Conservation (phyloP, 2,329 filamentous ascomycete genomes). For the Botrytis byssoidea region DNA sequence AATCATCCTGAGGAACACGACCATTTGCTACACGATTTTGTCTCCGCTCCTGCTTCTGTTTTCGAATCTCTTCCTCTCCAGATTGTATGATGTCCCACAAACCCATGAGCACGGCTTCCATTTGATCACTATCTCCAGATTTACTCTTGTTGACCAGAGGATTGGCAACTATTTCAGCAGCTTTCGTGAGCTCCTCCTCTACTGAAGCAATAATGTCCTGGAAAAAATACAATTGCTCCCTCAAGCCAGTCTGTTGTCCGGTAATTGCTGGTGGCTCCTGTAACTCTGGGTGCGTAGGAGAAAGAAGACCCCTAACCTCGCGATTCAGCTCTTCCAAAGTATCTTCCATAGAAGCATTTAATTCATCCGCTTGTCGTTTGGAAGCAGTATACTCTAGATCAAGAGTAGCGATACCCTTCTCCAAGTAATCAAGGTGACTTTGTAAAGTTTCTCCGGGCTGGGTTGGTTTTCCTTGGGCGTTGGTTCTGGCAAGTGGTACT, state of each 20-base stretch:
- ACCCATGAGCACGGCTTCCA: slow-evolving; percentile 51
- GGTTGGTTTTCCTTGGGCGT: slow-evolving; percentile 41
- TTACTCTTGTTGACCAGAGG: slow-evolving; percentile 29
- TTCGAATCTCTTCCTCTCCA: slow-evolving; percentile 54
- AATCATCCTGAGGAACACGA: slow-evolving; percentile 55
- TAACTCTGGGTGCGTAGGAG: slow-evolving; percentile 48
- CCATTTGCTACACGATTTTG: slow-evolving; percentile 56
- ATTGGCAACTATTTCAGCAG: slow-evolving; percentile 24
- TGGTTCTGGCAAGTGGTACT: slow-evolving; percentile 42
- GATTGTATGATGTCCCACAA: slow-evolving; percentile 52
- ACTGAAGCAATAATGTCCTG: slow-evolving; percentile 57
- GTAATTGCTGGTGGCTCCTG: slow-evolving; percentile 58
- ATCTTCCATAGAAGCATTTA: slow-evolving; percentile 43
- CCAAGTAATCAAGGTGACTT: slow-evolving; percentile 68
- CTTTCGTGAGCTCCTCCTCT: slow-evolving; percentile 39
- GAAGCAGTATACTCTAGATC: slow-evolving; percentile 50
- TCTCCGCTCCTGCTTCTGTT: slow-evolving; percentile 53
- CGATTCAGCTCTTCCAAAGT: slow-evolving; percentile 63
- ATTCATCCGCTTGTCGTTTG: slow-evolving; percentile 26
- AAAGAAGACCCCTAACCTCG: slow-evolving; percentile 60
- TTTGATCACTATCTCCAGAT: slow-evolving; percentile 51
- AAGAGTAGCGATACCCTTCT: slow-evolving; percentile 62
- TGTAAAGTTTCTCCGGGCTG: slow-evolving; percentile 50
- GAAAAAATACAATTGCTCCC: slow-evolving; percentile 68
- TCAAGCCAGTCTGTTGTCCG: slow-evolving; percentile 55